Conservation (phyloP, 768 basidiomycete genomes). For the Cytidiella melzeri region DNA sequence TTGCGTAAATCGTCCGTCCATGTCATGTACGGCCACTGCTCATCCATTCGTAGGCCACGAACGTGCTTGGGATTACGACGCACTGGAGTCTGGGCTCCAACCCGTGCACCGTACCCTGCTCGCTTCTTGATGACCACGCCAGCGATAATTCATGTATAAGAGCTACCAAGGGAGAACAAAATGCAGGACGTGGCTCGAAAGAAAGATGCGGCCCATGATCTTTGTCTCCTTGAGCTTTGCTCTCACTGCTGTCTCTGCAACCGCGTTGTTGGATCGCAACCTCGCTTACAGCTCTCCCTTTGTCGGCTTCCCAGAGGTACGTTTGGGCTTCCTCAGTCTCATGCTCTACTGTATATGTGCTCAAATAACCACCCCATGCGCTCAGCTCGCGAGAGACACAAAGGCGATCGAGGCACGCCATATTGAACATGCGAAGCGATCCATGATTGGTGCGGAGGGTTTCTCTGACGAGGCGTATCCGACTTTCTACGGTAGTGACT, state of each 20-base stretch:
- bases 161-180: no score
- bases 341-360: constrained; percentile 1
- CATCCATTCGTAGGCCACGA: not conserved
- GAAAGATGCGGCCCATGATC: constrained; percentile 1
- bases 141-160: no score
- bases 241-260: constrained; percentile 5
- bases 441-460: constrained; percentile 27
- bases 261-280: constrained; percentile 11
- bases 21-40: no score
- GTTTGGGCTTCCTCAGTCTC: not conserved
- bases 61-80: not conserved
- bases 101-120: not conserved
- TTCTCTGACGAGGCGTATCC: constrained; percentile 47
- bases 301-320: constrained; percentile 8
- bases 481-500: constrained; percentile 43
- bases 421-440: constrained; percentile 29
- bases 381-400: constrained; percentile 36
- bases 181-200: no score
- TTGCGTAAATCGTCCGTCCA: no score
- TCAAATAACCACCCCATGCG: not conserved
- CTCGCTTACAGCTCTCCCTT: constrained; percentile 13
- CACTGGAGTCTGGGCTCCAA: not conserved
- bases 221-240: not conserved
- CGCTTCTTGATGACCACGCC: no score
- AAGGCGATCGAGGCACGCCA: constrained; percentile 31